Conservation (phyloP, 2,329 filamentous ascomycete species). For the Parafenestella ontariensis region DNA sequence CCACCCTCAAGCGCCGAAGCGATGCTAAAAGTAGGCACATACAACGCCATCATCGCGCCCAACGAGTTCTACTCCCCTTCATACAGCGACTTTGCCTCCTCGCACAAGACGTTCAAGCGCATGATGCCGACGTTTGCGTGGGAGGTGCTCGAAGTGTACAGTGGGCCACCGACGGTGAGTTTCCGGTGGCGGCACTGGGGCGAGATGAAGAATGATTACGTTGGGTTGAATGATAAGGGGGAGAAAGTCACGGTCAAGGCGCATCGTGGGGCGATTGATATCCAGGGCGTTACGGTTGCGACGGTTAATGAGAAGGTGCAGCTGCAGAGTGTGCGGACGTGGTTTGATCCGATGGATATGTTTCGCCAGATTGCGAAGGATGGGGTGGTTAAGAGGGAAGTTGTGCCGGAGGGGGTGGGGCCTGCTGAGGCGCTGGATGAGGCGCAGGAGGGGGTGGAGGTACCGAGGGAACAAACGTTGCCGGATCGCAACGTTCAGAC, state of each 20-base stretch:
- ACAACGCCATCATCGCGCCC: slow-evolving; percentile 70
- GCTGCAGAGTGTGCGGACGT: slow-evolving; percentile 66
- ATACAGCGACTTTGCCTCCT: slow-evolving; percentile 67
- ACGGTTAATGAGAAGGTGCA: slow-evolving; percentile 67
- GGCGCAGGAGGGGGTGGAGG: slow-evolving; percentile 16
- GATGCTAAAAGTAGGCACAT: slow-evolving; percentile 72
- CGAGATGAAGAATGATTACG: slow-evolving; percentile 70
- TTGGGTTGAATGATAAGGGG: slow-evolving; percentile 67
- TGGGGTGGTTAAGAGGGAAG: slow-evolving; percentile 56
- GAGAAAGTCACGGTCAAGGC: slow-evolving; percentile 69
- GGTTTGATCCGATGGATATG: slow-evolving; percentile 72
- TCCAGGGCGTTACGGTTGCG: slow-evolving; percentile 69
- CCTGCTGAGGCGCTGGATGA: slow-evolving; percentile 38
- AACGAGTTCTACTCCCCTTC: slow-evolving; percentile 70
- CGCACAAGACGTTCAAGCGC: slow-evolving; percentile 74
- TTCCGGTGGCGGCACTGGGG: slow-evolving; percentile 76
- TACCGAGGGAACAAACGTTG: slow-evolving; percentile 20
- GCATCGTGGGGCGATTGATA: slow-evolving; percentile 67
- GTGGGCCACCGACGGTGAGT: slow-evolving; percentile 65
- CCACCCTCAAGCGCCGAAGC: slow-evolving; percentile 64
- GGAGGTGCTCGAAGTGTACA: slow-evolving; percentile 74
- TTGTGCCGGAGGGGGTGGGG: slow-evolving; percentile 45
- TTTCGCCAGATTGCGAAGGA: slow-evolving; percentile 68
- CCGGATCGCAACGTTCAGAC: slow-evolving; percentile 20
- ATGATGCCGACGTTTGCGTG: slow-evolving; percentile 78